phyloP scores from a whole-genome alignment of 129 eudicot species.

The Silybum marianum region DNA sequence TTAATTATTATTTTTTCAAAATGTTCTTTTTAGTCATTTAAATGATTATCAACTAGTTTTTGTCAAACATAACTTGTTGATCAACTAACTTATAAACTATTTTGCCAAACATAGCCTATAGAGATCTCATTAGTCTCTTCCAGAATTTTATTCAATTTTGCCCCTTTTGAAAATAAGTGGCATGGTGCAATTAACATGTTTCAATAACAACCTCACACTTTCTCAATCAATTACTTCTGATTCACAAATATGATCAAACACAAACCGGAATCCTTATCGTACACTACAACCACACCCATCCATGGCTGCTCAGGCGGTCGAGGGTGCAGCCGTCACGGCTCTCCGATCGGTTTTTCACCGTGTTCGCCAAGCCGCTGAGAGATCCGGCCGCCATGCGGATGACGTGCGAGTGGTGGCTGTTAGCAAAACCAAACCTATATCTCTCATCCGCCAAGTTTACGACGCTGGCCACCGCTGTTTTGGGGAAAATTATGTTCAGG shows the following conservation, averaged over 20 bases:
- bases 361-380: slow-evolving; percentile 72
- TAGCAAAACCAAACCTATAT: slow-evolving; percentile 76
- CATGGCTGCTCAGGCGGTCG: slow-evolving; percentile 70
- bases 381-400: slow-evolving; percentile 63
- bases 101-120: no score
- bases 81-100: no score
- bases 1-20: no score
- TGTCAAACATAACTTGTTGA: no score
- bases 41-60: no score
- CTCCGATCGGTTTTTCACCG: slow-evolving; percentile 79
- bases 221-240: not conserved
- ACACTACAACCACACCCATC: not conserved
- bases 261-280: not conserved
- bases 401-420: slow-evolving; percentile 87
- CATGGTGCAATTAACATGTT: slow-evolving; percentile 14
- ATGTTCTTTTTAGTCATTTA: no score
- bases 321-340: slow-evolving; percentile 62
- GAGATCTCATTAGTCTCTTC: no score
- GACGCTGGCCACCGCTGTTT: slow-evolving; percentile 91
- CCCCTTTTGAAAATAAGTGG: not conserved
- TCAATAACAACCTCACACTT: slow-evolving; percentile 32
- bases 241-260: slow-evolving; percentile 22
- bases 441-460: slow-evolving; percentile 74
- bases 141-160: no score
- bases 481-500: slow-evolving; percentile 94